These are phyloP conservation scores for Hypoxylon fuscum DNA, from an alignment of 495 filamentous ascomycete genomes.

Conservation along the genomic window DNA sequence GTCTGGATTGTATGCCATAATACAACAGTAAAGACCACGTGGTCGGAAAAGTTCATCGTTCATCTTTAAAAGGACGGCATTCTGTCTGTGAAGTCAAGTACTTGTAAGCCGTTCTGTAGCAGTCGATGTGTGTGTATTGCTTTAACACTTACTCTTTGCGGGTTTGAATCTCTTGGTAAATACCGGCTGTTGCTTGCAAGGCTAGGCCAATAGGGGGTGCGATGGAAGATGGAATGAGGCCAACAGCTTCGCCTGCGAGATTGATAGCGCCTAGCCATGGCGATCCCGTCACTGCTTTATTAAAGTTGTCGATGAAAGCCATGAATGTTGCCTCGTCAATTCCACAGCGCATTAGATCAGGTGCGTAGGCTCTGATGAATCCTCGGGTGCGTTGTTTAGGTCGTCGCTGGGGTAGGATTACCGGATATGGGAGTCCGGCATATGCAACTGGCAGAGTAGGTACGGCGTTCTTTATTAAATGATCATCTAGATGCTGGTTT, in stretches of 20 bases:
- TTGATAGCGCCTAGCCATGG: constrained; percentile 56
- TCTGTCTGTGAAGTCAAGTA: constrained; percentile 49
- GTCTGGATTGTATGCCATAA: constrained; percentile 63
- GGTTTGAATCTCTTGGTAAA: constrained; percentile 55
- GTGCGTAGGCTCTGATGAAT: constrained; percentile 54
- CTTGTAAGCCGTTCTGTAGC: not conserved
- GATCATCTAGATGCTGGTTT: not conserved
- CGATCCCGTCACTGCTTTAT: constrained; percentile 42
- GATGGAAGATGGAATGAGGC: constrained; percentile 52
- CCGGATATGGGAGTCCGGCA: constrained; percentile 18
- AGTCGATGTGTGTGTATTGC: not conserved
- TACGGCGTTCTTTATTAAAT: not conserved
- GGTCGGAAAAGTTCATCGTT: constrained; percentile 68
- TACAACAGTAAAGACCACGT: constrained; percentile 65
- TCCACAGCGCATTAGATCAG: constrained; percentile 47
- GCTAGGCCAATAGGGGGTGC: constrained; percentile 56
- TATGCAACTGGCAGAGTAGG: not conserved
- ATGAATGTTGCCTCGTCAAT: constrained; percentile 53
- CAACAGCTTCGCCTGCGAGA: constrained; percentile 50
- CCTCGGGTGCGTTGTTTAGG: constrained; percentile 44
- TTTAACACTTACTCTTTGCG: constrained; percentile 33
- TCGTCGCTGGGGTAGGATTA: constrained; percentile 33
- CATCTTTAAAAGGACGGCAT: constrained; percentile 63
- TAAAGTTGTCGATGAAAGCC: constrained; percentile 50
- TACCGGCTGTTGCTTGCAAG: constrained; percentile 51